Evolutionary conservation across 305 asterid species (phyloP).

Genomic region (Rubia peregrina): DNA sequence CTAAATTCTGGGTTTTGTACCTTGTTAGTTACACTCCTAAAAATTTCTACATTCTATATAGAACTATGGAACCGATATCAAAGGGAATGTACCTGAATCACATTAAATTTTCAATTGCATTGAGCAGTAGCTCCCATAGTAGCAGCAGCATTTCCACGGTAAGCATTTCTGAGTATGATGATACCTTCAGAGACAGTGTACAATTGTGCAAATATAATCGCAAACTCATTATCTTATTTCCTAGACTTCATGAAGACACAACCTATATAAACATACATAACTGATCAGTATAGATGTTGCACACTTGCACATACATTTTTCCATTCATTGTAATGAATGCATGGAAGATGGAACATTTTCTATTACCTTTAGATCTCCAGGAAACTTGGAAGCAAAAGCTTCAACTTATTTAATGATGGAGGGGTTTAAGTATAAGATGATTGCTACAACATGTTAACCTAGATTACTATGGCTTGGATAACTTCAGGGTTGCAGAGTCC

Average conservation of each 20-base stretch:
- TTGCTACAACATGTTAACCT: conserved; percentile 59
- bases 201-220: conserved; percentile 62
- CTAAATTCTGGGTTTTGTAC: too few relatives aligned
- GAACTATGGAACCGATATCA: too few relatives aligned
- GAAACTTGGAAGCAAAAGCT: conserved; percentile 67
- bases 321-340: background rate
- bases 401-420: conserved; percentile 72
- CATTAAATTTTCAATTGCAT: conserved; percentile 53
- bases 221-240: conserved; percentile 64
- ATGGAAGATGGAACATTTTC: background rate
- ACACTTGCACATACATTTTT: background rate
- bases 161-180: conserved; percentile 51
- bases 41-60: too few relatives aligned
- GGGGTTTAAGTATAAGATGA: conserved; percentile 63
- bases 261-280: conserved; percentile 30
- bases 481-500: conserved; percentile 95
- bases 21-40: too few relatives aligned
- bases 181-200: conserved; percentile 53
- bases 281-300: background rate
- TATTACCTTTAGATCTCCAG: conserved; percentile 64
- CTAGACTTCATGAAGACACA: conserved; percentile 65
- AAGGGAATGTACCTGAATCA: conserved; percentile 32
- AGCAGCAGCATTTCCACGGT: conserved; percentile 61
- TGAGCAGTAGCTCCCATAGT: conserved; percentile 70
- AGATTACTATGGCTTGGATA: conserved; percentile 56